These are phyloP conservation scores for Scheffersomyces segobiensis DNA, from an alignment of 1,139 yeast genomes.

Conservation along the genomic window DNA sequence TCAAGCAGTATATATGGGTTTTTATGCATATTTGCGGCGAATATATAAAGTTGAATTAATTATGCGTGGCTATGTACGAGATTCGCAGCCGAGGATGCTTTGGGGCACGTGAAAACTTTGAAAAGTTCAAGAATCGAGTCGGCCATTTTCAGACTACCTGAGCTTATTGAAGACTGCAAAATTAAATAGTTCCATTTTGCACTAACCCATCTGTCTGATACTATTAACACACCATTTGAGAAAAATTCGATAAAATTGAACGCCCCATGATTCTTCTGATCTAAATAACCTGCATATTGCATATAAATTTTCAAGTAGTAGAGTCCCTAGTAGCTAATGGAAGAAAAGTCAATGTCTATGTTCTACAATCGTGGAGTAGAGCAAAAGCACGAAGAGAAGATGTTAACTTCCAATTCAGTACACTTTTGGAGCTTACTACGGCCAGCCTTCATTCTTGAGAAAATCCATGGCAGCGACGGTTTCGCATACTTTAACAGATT, in stretches of 20 bases:
- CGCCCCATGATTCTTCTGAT: neutral
- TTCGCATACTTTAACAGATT: neutral
- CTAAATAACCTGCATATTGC: neutral
- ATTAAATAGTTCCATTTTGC: neutral
- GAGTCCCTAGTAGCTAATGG: too few species aligned
- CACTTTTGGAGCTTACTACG: neutral
- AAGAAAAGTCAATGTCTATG: too few species aligned
- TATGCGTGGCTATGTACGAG: neutral
- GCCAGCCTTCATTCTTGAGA: neutral
- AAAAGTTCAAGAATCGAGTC: neutral
- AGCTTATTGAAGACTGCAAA: neutral
- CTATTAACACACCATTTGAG: neutral
- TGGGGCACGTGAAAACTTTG: neutral
- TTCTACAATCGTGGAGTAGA: too few species aligned
- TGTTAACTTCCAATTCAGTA: neutral
- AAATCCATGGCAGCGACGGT: neutral
- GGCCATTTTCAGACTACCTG: neutral
- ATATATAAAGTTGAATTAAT: neutral
- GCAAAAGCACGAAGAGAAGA: neutral
- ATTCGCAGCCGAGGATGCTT: neutral
- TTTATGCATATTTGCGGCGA: neutral
- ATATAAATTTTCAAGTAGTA: too few species aligned
- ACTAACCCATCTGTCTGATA: neutral
- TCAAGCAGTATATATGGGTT: too few species aligned
- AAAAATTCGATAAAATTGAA: neutral